phyloP scores from a whole-genome alignment of 1,284 basidiomycete genomes.

The Moesziomyces sp. region DNA sequence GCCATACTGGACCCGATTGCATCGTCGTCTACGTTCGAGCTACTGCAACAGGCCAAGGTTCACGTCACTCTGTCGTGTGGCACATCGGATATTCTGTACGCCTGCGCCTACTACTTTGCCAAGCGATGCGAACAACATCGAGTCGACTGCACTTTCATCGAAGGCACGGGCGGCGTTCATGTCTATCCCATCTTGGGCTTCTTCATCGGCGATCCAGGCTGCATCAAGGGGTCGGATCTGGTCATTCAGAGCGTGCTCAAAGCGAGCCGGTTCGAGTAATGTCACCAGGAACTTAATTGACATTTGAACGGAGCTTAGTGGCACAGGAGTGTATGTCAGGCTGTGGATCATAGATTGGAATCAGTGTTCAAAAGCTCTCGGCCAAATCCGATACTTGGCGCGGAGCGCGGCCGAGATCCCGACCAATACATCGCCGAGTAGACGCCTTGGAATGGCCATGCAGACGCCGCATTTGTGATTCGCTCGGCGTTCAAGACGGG shows the following conservation, averaged over 20 bases:
- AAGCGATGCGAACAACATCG: constrained; percentile 1
- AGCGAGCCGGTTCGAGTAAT: constrained; percentile 5
- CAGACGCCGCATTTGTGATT: too few relatives aligned
- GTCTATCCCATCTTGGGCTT: constrained; percentile 6
- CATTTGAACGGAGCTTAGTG: too few relatives aligned
- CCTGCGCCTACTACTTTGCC: constrained; percentile 5
- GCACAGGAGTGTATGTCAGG: too few relatives aligned
- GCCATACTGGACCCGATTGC: constrained; percentile 1
- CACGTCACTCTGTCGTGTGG: constrained; percentile 10
- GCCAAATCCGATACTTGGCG: too few relatives aligned
- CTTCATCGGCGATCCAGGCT: not conserved
- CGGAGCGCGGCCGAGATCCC: too few relatives aligned
- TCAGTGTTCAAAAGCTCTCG: too few relatives aligned
- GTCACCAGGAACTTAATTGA: too few relatives aligned
- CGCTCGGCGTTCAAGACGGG: too few relatives aligned
- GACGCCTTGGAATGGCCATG: too few relatives aligned
- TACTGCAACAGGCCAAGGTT: not conserved
- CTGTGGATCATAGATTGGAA: too few relatives aligned
- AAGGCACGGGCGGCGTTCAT: constrained; percentile 5
- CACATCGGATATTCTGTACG: constrained; percentile 1
- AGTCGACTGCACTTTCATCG: constrained; percentile 7
- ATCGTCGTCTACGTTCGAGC: not conserved
- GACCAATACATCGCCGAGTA: too few relatives aligned
- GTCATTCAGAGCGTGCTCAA: constrained; percentile 6
- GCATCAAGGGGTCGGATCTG: constrained; percentile 1